Base-by-base conservation (phyloP, 345 rosid species). In the Litchi chinensis region DNA sequence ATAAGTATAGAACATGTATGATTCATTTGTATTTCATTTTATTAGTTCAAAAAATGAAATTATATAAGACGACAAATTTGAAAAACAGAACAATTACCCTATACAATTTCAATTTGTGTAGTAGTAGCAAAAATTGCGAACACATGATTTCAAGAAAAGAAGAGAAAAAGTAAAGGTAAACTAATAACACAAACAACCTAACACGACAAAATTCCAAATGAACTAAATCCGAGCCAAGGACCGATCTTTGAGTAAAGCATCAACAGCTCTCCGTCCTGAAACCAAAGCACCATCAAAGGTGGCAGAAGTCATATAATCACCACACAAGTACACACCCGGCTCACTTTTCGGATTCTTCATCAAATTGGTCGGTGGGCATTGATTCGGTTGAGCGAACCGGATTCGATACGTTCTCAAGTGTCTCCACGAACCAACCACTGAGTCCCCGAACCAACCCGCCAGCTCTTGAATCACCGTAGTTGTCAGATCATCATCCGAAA, bases 221-320 rank as follows among this genome's bases (percentile, higher is more conserved):
- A 15, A 39, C 57, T 15, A 74, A 40, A 74, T 11, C 4, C 22
- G 18, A 6, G 7, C 7, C 7, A 76, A 7, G 5, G 71, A 11
- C n/a, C 8, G 66, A 1, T 91, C 98, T 71, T 63, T 80, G 9
- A 95, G 54, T 72, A 95, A 83, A 72, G 89, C 93, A 71, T 95
- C 99, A 2, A 80, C 97, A 0, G 99, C 99, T 85, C 72, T 79
- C 78, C 96, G 84, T 24, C 98, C 99, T 0, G 98, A 95, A 74
- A 91, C 95, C 83, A 95, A 65, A 77, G 99, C 98, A 0, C 97
- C 99, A 19, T 93, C 99, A 50, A 95, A 95, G 5, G 99, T 92
- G 48, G 98, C 95, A 41, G 92, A 88, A 21, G 93, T 91, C 87
- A 91, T 66, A 62, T 91, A 85, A 84, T 95, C 98, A 39, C 99